A percentile compares a stretch with the other conserved stretches of the same genome.
phyloP scores from a whole-genome alignment of 345 rosid genomes.

The Eucalyptus cloeziana region DNA sequence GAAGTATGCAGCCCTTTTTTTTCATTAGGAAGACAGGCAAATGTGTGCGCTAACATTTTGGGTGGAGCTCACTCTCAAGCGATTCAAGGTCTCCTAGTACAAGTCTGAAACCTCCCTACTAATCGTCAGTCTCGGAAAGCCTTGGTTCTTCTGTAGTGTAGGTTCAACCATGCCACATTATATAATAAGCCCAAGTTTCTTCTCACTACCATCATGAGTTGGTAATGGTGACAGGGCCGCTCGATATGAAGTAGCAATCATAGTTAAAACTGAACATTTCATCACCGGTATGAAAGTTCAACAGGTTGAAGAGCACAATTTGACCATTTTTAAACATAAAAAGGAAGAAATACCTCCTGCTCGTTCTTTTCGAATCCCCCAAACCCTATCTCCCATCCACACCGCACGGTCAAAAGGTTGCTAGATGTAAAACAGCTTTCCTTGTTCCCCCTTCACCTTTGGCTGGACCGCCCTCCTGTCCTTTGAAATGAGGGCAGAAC shows the following conservation, averaged over 20 bases:
- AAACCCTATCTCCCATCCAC: not conserved
- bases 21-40: not conserved
- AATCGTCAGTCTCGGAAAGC: not conserved
- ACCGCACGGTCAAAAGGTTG: not conserved
- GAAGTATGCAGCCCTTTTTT: not conserved
- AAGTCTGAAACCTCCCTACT: not conserved
- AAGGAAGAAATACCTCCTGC: not conserved
- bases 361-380: not conserved
- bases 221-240: not conserved
- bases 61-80: not conserved
- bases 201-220: not conserved
- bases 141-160: not conserved
- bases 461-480: not conserved
- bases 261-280: not conserved
- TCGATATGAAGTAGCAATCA: not conserved
- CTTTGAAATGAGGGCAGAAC: not conserved
- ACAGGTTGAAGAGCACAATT: no score
- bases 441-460: not conserved
- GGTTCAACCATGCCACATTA: not conserved
- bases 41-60: accelerated
- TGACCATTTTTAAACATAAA: not conserved
- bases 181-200: not conserved
- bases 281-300: not conserved
- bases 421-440: not conserved
- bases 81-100: not conserved